phyloP scores from a whole-genome alignment of 1,284 basidiomycete genomes.

The Sanghuangporus baumii region DNA sequence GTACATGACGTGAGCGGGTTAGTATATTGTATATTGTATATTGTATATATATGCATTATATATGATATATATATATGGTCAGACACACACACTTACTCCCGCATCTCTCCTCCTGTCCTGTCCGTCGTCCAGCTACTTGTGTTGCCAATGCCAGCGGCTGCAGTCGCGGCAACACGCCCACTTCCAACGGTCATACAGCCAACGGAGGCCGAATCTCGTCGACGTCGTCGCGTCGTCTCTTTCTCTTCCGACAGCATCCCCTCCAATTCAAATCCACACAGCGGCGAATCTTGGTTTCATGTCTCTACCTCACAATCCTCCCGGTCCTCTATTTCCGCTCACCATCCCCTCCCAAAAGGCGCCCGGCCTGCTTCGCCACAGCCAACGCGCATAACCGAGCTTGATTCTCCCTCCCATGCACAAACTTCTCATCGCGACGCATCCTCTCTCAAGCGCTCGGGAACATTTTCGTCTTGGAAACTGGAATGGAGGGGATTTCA shows the following conservation, averaged over 20 bases:
- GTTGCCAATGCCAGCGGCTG: conserved; percentile 4
- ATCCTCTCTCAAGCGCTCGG: not conserved
- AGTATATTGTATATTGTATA: not conserved
- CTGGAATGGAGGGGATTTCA: conserved; percentile 18
- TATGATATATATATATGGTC: not conserved
- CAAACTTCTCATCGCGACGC: not conserved
- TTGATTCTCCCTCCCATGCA: not conserved
- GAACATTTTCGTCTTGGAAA: conserved; percentile 14
- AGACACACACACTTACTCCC: not conserved
- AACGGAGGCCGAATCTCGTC: not conserved
- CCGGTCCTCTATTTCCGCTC: conserved; percentile 3
- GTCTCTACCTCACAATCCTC: conserved; percentile 11
- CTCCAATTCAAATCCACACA: not conserved
- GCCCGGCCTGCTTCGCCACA: conserved; percentile 17
- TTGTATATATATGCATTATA: not conserved
- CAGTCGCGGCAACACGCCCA: conserved; percentile 4
- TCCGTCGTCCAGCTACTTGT: not conserved
- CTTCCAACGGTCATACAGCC: conserved; percentile 14
- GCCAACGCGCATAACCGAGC: not conserved
- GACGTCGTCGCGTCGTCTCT: not conserved
- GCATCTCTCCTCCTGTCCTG: not conserved
- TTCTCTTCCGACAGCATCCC: conserved; percentile 7
- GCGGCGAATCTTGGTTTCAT: conserved; percentile 14
- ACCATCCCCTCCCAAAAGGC: conserved; percentile 15
- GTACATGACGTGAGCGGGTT: not conserved